A percentile compares a stretch with the other conserved stretches of the same genome.
These are phyloP conservation scores for Juglanconis sp. DNA, from an alignment of 2,329 filamentous ascomycete genomes.

Conservation along the genomic window DNA sequence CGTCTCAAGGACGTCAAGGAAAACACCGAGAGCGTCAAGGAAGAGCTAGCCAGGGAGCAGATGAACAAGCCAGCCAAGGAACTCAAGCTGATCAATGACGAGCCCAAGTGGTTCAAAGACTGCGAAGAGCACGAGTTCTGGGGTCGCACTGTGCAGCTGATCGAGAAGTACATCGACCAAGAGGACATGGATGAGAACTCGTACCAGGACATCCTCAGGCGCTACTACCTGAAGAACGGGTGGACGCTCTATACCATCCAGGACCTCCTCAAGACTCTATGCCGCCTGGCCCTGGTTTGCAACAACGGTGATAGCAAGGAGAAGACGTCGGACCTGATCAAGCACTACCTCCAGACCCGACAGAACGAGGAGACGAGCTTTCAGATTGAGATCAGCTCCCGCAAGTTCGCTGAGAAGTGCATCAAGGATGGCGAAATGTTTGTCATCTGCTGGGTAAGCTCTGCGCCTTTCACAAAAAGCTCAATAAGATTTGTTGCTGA, in stretches of 20 bases:
- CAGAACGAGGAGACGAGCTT: conserved; percentile 83
- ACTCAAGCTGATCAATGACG: conserved; percentile 78
- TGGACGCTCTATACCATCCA: conserved; percentile 94
- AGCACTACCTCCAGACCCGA: conserved; percentile 79
- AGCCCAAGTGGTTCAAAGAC: conserved; percentile 73
- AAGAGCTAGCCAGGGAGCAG: conserved; percentile 70
- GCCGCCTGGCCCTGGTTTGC: conserved; percentile 77
- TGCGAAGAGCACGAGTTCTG: conserved; percentile 70
- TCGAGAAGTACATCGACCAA: conserved; percentile 75
- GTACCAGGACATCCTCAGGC: conserved; percentile 86
- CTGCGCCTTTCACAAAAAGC: not conserved
- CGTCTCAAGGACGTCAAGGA: conserved; percentile 81
- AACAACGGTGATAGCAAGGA: conserved; percentile 86
- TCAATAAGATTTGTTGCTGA: not conserved
- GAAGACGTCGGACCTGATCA: conserved; percentile 86
- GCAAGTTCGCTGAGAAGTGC: conserved; percentile 88
- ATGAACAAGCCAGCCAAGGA: conserved; percentile 77
- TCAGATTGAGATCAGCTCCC: conserved; percentile 82
- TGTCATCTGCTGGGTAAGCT: conserved; percentile 82
- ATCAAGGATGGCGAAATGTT: conserved; percentile 92
- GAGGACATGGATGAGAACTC: conserved; percentile 77
- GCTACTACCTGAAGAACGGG: conserved; percentile 85
- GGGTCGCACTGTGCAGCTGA: conserved; percentile 76
- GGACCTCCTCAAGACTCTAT: conserved; percentile 78
- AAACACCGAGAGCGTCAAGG: conserved; percentile 68